Base-by-base conservation (phyloP, 805 yeast genomes). In the Myxozyma udenii region DNA sequence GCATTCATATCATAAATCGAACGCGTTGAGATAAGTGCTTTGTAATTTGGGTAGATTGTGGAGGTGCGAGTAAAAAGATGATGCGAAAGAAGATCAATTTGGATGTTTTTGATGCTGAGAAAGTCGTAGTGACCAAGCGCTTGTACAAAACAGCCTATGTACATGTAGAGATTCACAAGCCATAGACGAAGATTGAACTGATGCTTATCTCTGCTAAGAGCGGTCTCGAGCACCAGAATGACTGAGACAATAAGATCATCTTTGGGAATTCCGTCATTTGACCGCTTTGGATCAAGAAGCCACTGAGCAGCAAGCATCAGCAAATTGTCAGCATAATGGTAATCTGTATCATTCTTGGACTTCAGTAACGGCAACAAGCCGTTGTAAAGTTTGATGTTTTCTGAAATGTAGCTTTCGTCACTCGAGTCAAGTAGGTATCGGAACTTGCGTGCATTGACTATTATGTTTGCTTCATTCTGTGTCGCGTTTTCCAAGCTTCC, bases 171-270 rank as follows among this genome's bases (percentile, higher is more conserved):
- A 26, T 79, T 74, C 44, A 85, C 74, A 32, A 89, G 70, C 90
- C 93, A 86, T 6, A 87, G 67, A 48, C 81, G 75, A 19, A 86
- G 70, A 61, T 81, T 83, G 64, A 81, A 87, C 63, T 90, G 90
- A 55, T 83, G 80, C n/a, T 77, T 76, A 64, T 89, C 95, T 6
- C 69, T 64, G 6, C 61, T 41, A 11, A 77, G 69, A 2, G 83
- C 78, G 16, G 73, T 66, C 62, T 85, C 88, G n/a, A 90, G 68
- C 3, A 85, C 66, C 0, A 78, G 61, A 7, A 84, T 71, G 5
- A 79, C 71, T 24, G 73, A 72, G 4, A 76, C 19, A 12, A 53
- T 50, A 2, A 48, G 56, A 56, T 3, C 61, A 38, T 3, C 63
- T 39, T 26, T 66, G 57, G 9, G 61, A 51, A 6, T 62, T 44